These are phyloP conservation scores for Leucosporidium creatinivorum DNA, from an alignment of 768 basidiomycete genomes.

Conservation along the genomic window DNA sequence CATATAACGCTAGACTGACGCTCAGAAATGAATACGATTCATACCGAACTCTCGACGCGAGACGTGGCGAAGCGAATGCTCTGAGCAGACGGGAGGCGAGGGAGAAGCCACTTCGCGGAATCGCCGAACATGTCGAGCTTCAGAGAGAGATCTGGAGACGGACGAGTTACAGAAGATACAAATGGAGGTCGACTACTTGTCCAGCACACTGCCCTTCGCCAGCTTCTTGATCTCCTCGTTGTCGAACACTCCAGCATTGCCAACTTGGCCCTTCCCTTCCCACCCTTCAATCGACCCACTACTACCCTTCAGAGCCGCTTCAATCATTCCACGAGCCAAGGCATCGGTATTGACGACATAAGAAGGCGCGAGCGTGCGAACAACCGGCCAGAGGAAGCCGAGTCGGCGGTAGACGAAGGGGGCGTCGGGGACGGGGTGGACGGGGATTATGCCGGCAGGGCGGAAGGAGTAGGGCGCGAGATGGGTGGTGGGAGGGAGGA, in stretches of 20 bases:
- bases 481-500: background rate
- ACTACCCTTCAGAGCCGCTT: slow-evolving; percentile 5
- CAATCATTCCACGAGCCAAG: slow-evolving; percentile 17
- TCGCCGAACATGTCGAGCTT: too few species aligned
- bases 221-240: slow-evolving; percentile 21
- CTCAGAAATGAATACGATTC: too few species aligned
- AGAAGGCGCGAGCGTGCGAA: background rate
- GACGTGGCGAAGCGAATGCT: too few species aligned
- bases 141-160: too few species aligned
- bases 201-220: background rate
- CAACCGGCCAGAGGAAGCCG: background rate
- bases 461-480: slow-evolving; percentile 26
- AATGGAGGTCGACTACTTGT: too few species aligned
- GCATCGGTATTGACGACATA: slow-evolving; percentile 3
- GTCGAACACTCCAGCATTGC: slow-evolving; percentile 13
- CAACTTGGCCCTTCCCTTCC: slow-evolving; percentile 18
- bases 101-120: too few species aligned
- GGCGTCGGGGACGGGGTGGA: background rate
- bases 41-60: too few species aligned
- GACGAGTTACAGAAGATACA: too few species aligned
- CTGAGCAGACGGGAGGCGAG: too few species aligned
- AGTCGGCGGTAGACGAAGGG: background rate
- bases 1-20: too few species aligned
- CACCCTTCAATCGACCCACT: slow-evolving; percentile 7
- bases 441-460: slow-evolving; percentile 14